Evolutionary conservation across 176 grass and related monocot genomes (phyloP).

Genomic region (Canna indica): DNA sequence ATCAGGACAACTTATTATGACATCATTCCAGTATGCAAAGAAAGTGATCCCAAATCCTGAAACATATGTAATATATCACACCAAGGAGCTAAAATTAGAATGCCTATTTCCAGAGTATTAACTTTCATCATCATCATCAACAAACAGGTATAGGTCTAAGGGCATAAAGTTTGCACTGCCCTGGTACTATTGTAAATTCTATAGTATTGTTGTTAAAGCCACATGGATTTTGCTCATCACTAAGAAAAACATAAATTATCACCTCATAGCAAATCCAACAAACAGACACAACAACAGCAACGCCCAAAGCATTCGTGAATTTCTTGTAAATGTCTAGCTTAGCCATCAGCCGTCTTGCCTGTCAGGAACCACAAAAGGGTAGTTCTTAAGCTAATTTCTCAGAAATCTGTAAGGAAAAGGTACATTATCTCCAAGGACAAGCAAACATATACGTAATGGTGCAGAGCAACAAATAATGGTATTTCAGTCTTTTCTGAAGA

Average conservation of each 20-base stretch:
- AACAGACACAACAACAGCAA: constrained; percentile 80
- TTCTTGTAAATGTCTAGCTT: constrained; percentile 97
- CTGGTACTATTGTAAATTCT: constrained; percentile 4
- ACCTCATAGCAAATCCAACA: constrained; percentile 95
- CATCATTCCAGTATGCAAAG: background rate
- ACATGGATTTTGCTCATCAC: background rate
- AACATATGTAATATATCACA: background rate
- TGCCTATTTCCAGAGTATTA: background rate
- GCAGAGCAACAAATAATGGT: background rate
- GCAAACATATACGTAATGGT: background rate
- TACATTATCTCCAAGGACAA: background rate
- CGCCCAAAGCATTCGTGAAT: constrained; percentile 70
- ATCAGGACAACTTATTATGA: background rate
- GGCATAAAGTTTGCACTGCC: background rate
- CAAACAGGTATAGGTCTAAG: background rate
- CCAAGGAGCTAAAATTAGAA: background rate
- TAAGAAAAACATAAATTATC: constrained; percentile 5
- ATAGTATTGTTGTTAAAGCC: background rate
- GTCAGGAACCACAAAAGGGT: constrained; percentile 19
- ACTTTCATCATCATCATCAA: background rate
- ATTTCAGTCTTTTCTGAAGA: background rate
- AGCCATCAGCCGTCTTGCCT: constrained; percentile 82
- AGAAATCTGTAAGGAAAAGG: background rate
- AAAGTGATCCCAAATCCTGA: background rate
- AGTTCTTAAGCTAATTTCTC: constrained; percentile 3